Percentiles rank a stretch among this genome's conserved stretches.
Conservation (phyloP, 495 filamentous ascomycete genomes). For the Schizothecium vesticola region DNA sequence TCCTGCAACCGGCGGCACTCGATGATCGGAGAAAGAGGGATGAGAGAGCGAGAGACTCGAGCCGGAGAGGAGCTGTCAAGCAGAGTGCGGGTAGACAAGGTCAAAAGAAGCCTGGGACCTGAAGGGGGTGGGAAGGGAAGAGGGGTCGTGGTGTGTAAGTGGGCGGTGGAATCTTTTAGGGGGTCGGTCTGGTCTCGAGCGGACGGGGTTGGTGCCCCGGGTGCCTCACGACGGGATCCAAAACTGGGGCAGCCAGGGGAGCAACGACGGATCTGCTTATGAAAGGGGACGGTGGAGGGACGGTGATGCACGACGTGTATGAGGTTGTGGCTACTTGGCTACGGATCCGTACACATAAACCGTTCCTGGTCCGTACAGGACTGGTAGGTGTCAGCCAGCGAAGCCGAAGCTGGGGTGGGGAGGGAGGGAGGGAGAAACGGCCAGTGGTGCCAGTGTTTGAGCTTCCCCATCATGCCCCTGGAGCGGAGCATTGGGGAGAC, state of each 20-base stretch:
- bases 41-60: not conserved
- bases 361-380: conserved; percentile 20
- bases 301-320: conserved; percentile 28
- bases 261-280: conserved; percentile 11
- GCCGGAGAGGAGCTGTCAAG: not conserved
- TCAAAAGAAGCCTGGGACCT: not conserved
- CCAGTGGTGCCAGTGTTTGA: conserved; percentile 35
- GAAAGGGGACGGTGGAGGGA: conserved; percentile 24
- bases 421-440: conserved; percentile 7
- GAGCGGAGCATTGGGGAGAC: conserved; percentile 21
- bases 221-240: not conserved
- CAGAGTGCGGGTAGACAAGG: conserved; percentile 3
- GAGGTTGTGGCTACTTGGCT: conserved; percentile 29
- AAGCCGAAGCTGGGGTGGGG: not conserved
- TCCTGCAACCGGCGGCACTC: not conserved
- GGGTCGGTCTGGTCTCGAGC: conserved; percentile 3
- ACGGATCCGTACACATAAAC: not conserved
- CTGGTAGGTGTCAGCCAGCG: conserved; percentile 7
- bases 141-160: conserved; percentile 19
- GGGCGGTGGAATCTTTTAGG: conserved; percentile 23
- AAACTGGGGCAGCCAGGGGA: conserved; percentile 11
- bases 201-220: not conserved
- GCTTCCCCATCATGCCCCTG: conserved; percentile 26
- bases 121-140: conserved; percentile 13
- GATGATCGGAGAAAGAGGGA: not conserved